Base-by-base conservation (phyloP, 495 filamentous ascomycete species). In the Alectoria sarmentosa region DNA sequence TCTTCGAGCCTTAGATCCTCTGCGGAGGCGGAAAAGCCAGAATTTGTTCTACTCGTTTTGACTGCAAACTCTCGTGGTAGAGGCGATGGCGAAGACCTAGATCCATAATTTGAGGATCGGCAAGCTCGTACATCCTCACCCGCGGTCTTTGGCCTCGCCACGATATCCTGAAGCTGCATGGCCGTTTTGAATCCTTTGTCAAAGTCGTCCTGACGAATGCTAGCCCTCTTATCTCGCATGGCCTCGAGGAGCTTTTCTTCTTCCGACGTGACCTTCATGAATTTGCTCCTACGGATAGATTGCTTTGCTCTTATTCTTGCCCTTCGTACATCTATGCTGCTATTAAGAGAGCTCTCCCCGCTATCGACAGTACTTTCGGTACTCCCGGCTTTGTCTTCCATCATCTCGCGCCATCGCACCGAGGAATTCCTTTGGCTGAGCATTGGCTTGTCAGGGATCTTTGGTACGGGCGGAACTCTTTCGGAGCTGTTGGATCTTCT, bases 201-300 rank as follows among this genome's bases (percentile, higher is more conserved):
- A 65, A 90, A 86, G 58, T 87, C 82, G 62, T 86, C 85, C 62
- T 90, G 85, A 1, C 86, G 85, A 80, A 95, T 89, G 37, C 84
- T 84, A 41, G 90, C 88, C 52, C 89, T 81, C 70, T 91, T 91
- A 68, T 84, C 75, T 41, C 92, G 82, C 82, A 96, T 86, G 19
- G 90, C 88, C 67, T 90, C 88, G 11, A 96, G 77, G 9, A 96
- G 77, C 71, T 88, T 84, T 70, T 91, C 88, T 72, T 96, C 92
- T 74, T 96, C 90, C 60, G 84, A 81, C 0, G 90, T 96, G 58
- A 96, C 90, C 1, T 89, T 87, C 83, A 96, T 94, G 46, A 94
- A 78, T 44, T 86, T 86, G 59, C 84, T 87, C 19, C 64, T 61
- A 28, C 63, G 66, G 17, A 56, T 58, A 32, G 34, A 55, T 17